Base-by-base conservation (phyloP, 1,284 basidiomycete genomes). In the Cutaneotrichosporon mucoides region DNA sequence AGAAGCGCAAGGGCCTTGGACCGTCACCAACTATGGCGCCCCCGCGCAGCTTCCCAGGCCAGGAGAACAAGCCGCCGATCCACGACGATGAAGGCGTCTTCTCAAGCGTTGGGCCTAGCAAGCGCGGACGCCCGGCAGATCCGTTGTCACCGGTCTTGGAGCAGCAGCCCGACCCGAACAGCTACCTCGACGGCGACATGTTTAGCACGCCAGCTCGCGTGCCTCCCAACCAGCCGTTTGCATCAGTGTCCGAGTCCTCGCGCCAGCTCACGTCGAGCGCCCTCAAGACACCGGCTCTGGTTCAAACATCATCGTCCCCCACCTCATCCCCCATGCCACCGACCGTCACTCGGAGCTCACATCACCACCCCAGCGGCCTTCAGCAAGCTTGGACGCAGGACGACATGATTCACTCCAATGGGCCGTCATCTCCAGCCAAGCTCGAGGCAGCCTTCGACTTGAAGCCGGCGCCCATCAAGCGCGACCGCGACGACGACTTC, bases 301-400 rank as follows among this genome's bases (percentile, higher is more conserved):
- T 75, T 35, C 72, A 75, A 48, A 69, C 73, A 0, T 71, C 74
- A 0, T 79, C 77, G 6, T 77, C 75, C 1, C 77, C 77, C 1
- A 73, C 73, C 1, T 77, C 77, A 2, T 77, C 77, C 4, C 77
- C 77, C 4, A 75, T 76, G 70, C 77, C 77, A 2, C 67, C 69
- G 1, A 77, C 76, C 0, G 67, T 73, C 36, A 68, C 66, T 2
- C 70, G 76, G 9, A 34, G 57, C 5, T 66, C 68, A 4, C 66
- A 73, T 8, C 72, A 74, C 56, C 69, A 73, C 46, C 73, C 75
- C 1, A 72, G 69, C 7, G 66, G 66, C 0, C 60, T 75, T 2
- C 72, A 73, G 50, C 73, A 73, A 56, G 70, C 69, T 0, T 75
- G 75, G 75, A 75, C 73, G 7, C 69, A 72, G 46, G 75, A 72